Evolutionary conservation across 495 filamentous ascomycete genomes (phyloP), one percentile per base, ranked within the genome.

Genomic region (Trichoderma gamsii): DNA sequence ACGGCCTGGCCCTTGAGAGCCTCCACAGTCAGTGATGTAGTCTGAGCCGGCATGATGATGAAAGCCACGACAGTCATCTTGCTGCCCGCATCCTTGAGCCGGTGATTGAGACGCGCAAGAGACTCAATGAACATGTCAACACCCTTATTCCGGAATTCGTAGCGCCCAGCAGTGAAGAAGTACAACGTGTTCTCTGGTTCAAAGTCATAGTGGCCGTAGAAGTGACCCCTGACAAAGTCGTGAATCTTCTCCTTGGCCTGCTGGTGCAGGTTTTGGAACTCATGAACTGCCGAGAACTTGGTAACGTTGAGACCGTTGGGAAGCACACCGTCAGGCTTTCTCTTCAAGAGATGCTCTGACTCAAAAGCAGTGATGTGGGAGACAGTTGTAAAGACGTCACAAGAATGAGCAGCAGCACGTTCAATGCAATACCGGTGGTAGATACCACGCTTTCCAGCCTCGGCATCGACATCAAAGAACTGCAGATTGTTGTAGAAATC

Each of bases 401-500:
- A 89, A 7, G 91, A 84, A 73, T 99, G 95, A 9, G 95, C 87
- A 21, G 95, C 91, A 16, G 90, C 94, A 64, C 95, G 89, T 79
- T 99, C 95, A 74, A 99, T 96, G 80, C 95, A 99, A 82, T 98
- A 99, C 35, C 95, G 85, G 80, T 99, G 95, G 80, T 99, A 99
- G 76, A 99, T 99, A 49, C 95, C 95, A 70, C 95, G 91, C 82
- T 97, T 97, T 43, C 95, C 95, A 46, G 95, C 95, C 76, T 99
- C 96, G 4, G 92, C 89, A 76, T 99, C 95, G 25, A 97, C 92
- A 75, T 99, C 94, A 74, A 99, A 99, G 80, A 88, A 89, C 77
- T 97, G 95, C 23, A 99, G 89, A 76, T 98, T 97, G 82, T 99
- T 99, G 83, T 99, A 99, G 78, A 99, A 99, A 77, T 99, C 95